Evolutionary conservation across 495 filamentous ascomycete genomes (phyloP).

Genomic region (Neurospora sp.): DNA sequence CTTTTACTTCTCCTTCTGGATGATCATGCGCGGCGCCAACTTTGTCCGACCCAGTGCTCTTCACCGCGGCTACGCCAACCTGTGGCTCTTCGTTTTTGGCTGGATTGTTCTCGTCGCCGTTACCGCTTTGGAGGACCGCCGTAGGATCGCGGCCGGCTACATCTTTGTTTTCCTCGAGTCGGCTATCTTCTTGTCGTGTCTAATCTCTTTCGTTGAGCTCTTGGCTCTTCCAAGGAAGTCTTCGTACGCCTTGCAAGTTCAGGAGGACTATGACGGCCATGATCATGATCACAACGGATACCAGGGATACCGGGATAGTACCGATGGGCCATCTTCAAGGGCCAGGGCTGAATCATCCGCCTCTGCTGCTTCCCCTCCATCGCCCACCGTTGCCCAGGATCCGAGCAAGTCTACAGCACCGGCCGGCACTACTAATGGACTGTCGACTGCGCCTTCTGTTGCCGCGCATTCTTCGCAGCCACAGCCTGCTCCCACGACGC

Average conservation of each 20-base stretch:
- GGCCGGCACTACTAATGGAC: neutral
- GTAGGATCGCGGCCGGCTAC: conserved; percentile 67
- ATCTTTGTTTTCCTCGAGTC: conserved; percentile 73
- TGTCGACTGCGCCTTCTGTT: neutral
- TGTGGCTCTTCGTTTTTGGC: conserved; percentile 70
- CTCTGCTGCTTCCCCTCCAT: neutral
- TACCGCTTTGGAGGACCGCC: conserved; percentile 62
- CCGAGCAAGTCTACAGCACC: neutral
- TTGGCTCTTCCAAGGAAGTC: conserved; percentile 65
- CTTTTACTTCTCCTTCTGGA: conserved; percentile 75
- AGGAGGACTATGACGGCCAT: conserved; percentile 35
- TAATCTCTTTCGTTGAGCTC: conserved; percentile 66
- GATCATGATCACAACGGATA: conserved; percentile 15
- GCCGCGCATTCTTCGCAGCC: neutral
- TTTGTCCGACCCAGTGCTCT: conserved; percentile 78
- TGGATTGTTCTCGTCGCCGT: conserved; percentile 64
- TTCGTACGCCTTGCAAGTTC: conserved; percentile 45
- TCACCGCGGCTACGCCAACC: conserved; percentile 64
- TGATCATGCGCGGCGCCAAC: conserved; percentile 71
- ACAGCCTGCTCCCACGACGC: neutral
- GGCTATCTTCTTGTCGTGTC: conserved; percentile 60
- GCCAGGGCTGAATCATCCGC: neutral
- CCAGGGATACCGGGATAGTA: neutral
- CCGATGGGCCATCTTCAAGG: neutral
- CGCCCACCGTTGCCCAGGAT: neutral